Evolutionary conservation across 495 filamentous ascomycete species (phyloP).

Genomic region (Friedmanniomyces simplex): DNA sequence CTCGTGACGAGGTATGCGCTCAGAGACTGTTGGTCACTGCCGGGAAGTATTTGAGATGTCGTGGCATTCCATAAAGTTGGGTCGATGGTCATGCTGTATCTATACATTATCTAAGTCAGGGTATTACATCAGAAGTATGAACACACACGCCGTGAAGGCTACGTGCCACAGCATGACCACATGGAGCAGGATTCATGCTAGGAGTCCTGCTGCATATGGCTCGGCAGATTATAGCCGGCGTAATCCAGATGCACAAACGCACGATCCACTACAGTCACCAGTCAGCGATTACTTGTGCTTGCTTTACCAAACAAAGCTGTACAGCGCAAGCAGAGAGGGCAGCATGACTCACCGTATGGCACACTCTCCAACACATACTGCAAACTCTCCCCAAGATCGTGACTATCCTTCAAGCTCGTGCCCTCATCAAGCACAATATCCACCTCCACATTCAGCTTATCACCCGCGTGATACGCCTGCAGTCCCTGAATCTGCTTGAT

Average conservation of each 20-base stretch:
- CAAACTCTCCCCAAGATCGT: slow-evolving; percentile 80
- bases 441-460: slow-evolving; percentile 80
- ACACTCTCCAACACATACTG: slow-evolving; percentile 87
- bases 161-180: background rate
- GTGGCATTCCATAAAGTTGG: background rate
- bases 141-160: background rate
- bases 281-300: background rate
- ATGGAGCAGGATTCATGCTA: background rate
- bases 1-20: too few relatives aligned
- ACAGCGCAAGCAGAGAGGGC: background rate
- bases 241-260: slow-evolving; percentile 79
- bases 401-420: slow-evolving; percentile 70
- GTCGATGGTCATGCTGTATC: background rate
- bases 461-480: slow-evolving; percentile 80
- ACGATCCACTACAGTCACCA: slow-evolving; percentile 37
- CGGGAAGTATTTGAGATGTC: background rate
- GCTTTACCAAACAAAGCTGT: background rate
- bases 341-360: slow-evolving; percentile 36
- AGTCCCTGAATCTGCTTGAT: slow-evolving; percentile 82
- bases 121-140: background rate
- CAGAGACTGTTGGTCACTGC: background rate
- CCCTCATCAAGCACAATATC: slow-evolving; percentile 72
- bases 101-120: background rate
- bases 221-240: slow-evolving; percentile 68
- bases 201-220: slow-evolving; percentile 64